A percentile compares a stretch with the other conserved stretches of the same genome.
phyloP scores from a whole-genome alignment of 495 filamentous ascomycete species.

The Xylaria nigripes region DNA sequence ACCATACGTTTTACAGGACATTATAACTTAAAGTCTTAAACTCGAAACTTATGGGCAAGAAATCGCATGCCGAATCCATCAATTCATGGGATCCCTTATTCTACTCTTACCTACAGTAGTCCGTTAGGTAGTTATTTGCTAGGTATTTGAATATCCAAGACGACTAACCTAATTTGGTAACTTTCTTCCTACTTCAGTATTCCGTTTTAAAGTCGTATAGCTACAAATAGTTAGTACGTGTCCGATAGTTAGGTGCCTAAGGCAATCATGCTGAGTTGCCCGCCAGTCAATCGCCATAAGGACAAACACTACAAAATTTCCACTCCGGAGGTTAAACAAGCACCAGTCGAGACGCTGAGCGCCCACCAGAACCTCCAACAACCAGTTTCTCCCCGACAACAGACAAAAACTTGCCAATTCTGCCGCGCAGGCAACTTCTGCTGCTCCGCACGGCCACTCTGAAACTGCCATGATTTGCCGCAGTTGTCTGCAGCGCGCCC shows the following conservation, averaged over 20 bases:
- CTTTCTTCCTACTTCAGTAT: too few relatives aligned
- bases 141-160: too few relatives aligned
- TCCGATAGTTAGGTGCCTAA: not conserved
- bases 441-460: not conserved
- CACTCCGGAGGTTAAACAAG: constrained; percentile 20
- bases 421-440: not conserved
- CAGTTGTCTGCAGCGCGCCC: constrained; percentile 35
- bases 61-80: too few relatives aligned
- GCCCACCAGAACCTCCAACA: not conserved
- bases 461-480: constrained; percentile 37
- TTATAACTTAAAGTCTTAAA: too few relatives aligned
- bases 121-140: too few relatives aligned
- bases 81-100: too few relatives aligned
- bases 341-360: not conserved
- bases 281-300: not conserved
- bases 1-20: too few relatives aligned
- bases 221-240: too few relatives aligned
- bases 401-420: not conserved
- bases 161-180: too few relatives aligned
- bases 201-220: too few relatives aligned
- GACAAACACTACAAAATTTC: constrained; percentile 47
- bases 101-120: too few relatives aligned
- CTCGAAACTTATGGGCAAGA: too few relatives aligned
- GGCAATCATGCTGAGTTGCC: not conserved
- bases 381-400: not conserved